Conservation (phyloP, 2,329 filamentous ascomycete species). For the Aureobasidium musti region DNA sequence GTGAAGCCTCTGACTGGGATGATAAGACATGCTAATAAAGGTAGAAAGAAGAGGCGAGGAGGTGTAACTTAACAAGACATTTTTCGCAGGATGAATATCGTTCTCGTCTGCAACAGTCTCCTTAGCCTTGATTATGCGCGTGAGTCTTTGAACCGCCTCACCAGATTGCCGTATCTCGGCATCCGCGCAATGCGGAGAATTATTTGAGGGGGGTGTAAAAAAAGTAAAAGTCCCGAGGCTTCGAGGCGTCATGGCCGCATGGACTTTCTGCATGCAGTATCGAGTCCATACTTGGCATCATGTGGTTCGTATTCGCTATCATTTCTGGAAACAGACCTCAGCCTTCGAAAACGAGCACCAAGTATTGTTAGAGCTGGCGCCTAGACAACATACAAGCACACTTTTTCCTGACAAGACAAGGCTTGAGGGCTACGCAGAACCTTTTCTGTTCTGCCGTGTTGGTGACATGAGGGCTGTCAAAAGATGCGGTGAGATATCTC, state of each 20-base stretch:
- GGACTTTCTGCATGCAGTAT: slow-evolving; percentile 11
- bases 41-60: not conserved
- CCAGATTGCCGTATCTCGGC: not conserved
- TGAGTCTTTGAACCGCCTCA: slow-evolving; percentile 22
- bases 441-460: not conserved
- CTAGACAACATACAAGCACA: not conserved
- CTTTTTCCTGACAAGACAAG: not conserved
- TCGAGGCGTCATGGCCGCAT: slow-evolving; percentile 26
- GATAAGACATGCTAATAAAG: slow-evolving; percentile 18
- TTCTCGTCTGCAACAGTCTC: not conserved
- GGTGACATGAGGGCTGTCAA: not conserved
- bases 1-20: not conserved
- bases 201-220: not conserved
- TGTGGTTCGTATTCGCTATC: not conserved
- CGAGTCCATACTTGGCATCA: slow-evolving; percentile 19
- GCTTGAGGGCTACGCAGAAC: not conserved
- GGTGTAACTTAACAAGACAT: slow-evolving; percentile 20
- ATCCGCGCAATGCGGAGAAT: slow-evolving; percentile 17
- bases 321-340: not conserved
- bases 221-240: slow-evolving; percentile 16
- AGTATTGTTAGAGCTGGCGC: not conserved
- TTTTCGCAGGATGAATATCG: not conserved
- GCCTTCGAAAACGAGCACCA: not conserved
- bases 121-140: slow-evolving; percentile 25
- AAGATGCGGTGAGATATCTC: slow-evolving; percentile 6